A percentile compares a stretch with the other conserved stretches of the same genome.
These are phyloP conservation scores for Candida insectalens DNA, from an alignment of 805 yeast genomes.

Conservation along the genomic window DNA sequence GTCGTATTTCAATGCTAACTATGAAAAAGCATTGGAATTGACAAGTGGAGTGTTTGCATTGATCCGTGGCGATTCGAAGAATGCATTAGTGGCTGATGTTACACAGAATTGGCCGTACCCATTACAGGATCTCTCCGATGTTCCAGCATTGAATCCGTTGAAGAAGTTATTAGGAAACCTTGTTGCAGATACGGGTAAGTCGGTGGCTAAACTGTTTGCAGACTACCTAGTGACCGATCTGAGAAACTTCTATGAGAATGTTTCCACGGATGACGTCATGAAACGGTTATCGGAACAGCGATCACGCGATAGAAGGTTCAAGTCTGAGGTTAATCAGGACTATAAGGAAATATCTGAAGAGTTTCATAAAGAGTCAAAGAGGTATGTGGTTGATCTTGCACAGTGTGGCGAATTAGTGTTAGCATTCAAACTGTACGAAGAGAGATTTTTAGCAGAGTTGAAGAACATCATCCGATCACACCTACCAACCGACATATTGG, in stretches of 20 bases:
- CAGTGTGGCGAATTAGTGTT: conserved; percentile 51
- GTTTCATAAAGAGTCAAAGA: conserved; percentile 34
- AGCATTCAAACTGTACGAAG: conserved; percentile 60
- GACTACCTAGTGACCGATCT: conserved; percentile 52
- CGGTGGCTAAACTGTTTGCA: conserved; percentile 51
- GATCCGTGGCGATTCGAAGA: conserved; percentile 37
- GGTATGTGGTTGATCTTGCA: conserved; percentile 44
- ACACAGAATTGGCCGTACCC: conserved; percentile 35
- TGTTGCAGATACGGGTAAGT: conserved; percentile 57
- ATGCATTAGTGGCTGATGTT: conserved; percentile 20
- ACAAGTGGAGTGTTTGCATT: conserved; percentile 49
- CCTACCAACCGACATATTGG: conserved; percentile 42
- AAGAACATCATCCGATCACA: conserved; percentile 59
- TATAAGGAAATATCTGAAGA: conserved; percentile 25
- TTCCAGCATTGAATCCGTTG: conserved; percentile 42
- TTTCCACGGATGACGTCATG: conserved; percentile 39
- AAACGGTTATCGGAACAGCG: conserved; percentile 29
- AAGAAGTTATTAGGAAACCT: conserved; percentile 45
- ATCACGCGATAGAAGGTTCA: not conserved
- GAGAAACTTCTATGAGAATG: conserved; percentile 40
- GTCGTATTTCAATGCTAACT: conserved; percentile 33
- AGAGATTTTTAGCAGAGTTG: conserved; percentile 56
- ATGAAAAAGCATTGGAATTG: conserved; percentile 45
- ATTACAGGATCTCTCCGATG: conserved; percentile 28
- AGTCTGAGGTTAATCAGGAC: conserved; percentile 5